Evolutionary conservation across 345 rosid species (phyloP), one percentile per base, ranked within the genome.

Genomic region (Gossypium anomalum): DNA sequence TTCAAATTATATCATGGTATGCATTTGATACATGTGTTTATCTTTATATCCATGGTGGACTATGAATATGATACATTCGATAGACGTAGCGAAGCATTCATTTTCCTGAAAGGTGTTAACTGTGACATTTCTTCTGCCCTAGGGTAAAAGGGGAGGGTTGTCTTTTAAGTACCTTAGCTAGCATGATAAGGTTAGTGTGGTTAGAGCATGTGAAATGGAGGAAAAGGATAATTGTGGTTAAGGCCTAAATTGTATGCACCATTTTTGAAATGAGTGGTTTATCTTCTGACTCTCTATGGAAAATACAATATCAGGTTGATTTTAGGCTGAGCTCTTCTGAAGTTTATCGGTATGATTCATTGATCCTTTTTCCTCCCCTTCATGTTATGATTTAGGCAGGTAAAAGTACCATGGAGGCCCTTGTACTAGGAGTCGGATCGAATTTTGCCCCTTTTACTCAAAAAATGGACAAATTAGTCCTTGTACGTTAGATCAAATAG

Each of bases 121-220:
- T 23, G 38, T 34, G 7, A 23, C 71, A 23, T 47, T 67, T 4
- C 9, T 43, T 65, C 52, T 43, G 17, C 4, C 70, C 20, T 65
- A 47, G 47, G 41, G 29, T 55, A 48, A 47, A 67, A 47, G 71
- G 52, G 69, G 5, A 67, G 38, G 56, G 38, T 8, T 15, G 57
- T 48, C 8, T 25, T 23, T 48, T 16, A 48, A 25, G 58, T 15
- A 25, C 44, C 8, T 0, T 49, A 27, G 70, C 20, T 3, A 68
- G 44, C 58, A 49, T 45, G 41, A 15, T 68, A 47, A 48, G 45
- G 9, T 17, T 16, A 48, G 38, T 25, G 22, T 68, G 57, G 34
- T 48, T 68, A 49, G 15, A n/a, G 41, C 73, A 77, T 41, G 59
- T 20, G 11, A 60, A 53, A 49, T 17, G 16, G 56, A 55, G 77